Percentiles rank a stretch among this genome's conserved stretches.
phyloP scores from a whole-genome alignment of 176 grass and related monocot species.

The Oryza brachyantha region DNA sequence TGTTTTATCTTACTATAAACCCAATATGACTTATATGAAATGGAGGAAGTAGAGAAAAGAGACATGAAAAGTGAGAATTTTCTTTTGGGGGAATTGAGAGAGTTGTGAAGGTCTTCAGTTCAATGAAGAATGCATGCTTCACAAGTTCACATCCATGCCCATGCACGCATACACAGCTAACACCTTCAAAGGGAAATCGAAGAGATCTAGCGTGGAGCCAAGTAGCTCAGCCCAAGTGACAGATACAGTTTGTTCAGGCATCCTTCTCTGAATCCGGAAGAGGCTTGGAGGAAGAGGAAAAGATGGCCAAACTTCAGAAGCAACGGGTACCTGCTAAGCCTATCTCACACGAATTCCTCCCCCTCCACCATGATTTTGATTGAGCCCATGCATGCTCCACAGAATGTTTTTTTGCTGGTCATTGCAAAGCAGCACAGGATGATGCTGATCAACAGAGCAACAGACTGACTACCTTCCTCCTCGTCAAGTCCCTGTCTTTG shows the following conservation, averaged over 20 bases:
- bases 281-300: slow-evolving; percentile 22
- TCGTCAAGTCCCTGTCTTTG: slow-evolving; percentile 18
- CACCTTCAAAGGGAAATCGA: not conserved
- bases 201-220: not conserved
- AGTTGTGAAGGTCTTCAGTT: not conserved
- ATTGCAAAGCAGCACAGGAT: slow-evolving; percentile 7
- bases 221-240: slow-evolving; percentile 12
- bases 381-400: not conserved
- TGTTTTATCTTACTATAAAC: too few relatives aligned
- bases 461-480: not conserved
- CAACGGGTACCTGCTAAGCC: slow-evolving; percentile 24
- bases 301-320: not conserved
- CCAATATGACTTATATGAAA: too few relatives aligned
- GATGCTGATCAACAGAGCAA: not conserved
- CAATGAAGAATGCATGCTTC: not conserved
- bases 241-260: slow-evolving; percentile 35
- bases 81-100: not conserved
- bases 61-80: not conserved
- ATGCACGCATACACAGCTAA: not conserved
- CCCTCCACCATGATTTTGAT: not conserved
- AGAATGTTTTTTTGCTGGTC: not conserved
- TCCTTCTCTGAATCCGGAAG: slow-evolving; percentile 43
- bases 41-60: not conserved
- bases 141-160: too few relatives aligned
- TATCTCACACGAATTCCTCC: slow-evolving; percentile 5